Evolutionary conservation across 140 eudicot species (phyloP).

Genomic region (Senecio squalidus): DNA sequence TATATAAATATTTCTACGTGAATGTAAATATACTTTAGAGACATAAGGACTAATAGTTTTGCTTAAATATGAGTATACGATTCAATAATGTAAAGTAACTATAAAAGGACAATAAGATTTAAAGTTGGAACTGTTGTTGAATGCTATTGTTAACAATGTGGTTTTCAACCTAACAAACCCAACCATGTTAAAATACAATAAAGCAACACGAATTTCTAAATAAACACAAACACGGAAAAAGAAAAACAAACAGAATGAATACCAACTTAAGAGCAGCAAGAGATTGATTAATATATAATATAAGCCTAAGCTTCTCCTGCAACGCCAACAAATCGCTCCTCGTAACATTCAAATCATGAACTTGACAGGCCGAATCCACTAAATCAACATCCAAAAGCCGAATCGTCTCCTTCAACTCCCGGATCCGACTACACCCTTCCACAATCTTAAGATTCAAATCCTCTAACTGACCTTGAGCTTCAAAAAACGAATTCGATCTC

Average conservation of each 20-base stretch:
- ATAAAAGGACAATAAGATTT: not conserved
- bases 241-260: conserved; percentile 14
- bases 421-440: conserved; percentile 71
- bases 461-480: conserved; percentile 80
- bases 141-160: no score
- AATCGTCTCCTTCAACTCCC: conserved; percentile 81
- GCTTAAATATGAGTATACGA: not conserved
- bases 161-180: no score
- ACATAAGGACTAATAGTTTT: no score
- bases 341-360: conserved; percentile 52
- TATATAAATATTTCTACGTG: no score
- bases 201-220: no score
- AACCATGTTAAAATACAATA: no score
- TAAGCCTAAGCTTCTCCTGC: conserved; percentile 76
- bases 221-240: not conserved
- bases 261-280: conserved; percentile 87
- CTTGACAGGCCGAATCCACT: conserved; percentile 64
- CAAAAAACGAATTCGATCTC: conserved; percentile 82
- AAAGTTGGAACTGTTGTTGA: no score
- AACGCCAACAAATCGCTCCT: conserved; percentile 52
- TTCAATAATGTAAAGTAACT: not conserved
- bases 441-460: conserved; percentile 71
- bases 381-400: conserved; percentile 68
- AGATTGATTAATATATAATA: conserved; percentile 77
- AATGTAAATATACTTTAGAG: no score